phyloP scores from a whole-genome alignment of 768 basidiomycete species.

The Lactarius evosmus region DNA sequence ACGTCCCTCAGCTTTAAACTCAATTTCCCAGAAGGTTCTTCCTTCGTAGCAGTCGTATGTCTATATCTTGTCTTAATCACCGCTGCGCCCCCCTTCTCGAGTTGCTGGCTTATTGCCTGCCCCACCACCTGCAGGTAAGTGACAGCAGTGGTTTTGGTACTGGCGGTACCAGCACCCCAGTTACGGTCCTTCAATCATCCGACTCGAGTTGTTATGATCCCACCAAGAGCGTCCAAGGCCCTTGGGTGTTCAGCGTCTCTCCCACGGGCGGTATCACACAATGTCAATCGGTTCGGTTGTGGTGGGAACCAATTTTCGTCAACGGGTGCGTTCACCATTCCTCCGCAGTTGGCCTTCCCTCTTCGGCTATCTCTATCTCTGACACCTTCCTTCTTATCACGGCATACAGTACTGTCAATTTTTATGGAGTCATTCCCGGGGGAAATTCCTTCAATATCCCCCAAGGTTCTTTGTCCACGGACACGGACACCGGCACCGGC shows the following conservation, averaged over 20 bases:
- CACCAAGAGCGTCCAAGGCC: conserved; percentile 44
- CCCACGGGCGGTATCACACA: conserved; percentile 65
- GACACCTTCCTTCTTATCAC: conserved; percentile 1
- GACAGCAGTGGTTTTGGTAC: conserved; percentile 60
- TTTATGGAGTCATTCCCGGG: conserved; percentile 75
- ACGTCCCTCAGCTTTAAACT: conserved; percentile 52
- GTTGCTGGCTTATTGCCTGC: not conserved
- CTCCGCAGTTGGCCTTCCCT: not conserved
- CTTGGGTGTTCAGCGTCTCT: conserved; percentile 58
- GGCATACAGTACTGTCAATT: conserved; percentile 48
- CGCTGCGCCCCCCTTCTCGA: not conserved
- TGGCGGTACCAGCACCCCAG: conserved; percentile 71
- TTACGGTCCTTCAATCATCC: conserved; percentile 48
- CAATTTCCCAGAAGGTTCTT: conserved; percentile 61
- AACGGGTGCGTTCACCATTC: conserved; percentile 45
- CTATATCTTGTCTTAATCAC: conserved; percentile 11
- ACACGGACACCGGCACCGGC: conserved; percentile 51
- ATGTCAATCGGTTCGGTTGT: conserved; percentile 59
- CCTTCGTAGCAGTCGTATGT: conserved; percentile 76
- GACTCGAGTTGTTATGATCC: conserved; percentile 62
- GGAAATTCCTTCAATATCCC: conserved; percentile 72
- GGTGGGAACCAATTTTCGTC: conserved; percentile 54
- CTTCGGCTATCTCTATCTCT: not conserved
- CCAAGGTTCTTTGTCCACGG: conserved; percentile 42
- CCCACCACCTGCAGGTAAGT: conserved; percentile 44